Evolutionary conservation across 2,329 filamentous ascomycete genomes (phyloP).

Genomic region (Lecanicillium sp.): DNA sequence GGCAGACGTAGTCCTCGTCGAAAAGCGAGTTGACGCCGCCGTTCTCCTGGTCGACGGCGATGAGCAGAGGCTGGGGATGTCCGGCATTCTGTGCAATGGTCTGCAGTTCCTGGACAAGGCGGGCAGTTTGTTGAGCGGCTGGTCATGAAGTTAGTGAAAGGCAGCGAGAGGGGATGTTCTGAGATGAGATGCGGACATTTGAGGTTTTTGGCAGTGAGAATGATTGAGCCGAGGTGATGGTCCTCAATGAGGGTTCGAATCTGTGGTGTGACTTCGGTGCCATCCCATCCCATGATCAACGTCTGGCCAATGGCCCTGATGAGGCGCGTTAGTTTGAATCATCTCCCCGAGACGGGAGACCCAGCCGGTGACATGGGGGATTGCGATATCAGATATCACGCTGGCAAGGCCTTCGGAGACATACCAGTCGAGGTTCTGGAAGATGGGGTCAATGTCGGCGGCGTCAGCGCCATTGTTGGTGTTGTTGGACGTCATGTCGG

Average conservation of each 20-base stretch:
- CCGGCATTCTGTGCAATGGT: conserved; percentile 86
- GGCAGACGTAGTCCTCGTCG: conserved; percentile 90
- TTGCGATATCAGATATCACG: no score
- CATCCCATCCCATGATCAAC: conserved; percentile 82
- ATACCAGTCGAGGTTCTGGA: conserved; percentile 73
- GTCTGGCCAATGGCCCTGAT: conserved; percentile 66
- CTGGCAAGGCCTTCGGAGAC: no score
- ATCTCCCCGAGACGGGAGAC: no score
- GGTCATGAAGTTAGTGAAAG: conserved; percentile 22
- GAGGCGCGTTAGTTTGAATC: conserved; percentile 1
- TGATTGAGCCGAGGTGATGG: conserved; percentile 82
- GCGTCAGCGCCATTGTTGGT: conserved; percentile 23
- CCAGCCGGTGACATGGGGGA: no score
- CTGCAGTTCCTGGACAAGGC: conserved; percentile 84
- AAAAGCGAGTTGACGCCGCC: conserved; percentile 95
- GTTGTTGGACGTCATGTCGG: conserved; percentile 28
- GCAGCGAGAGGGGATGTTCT: conserved; percentile 7
- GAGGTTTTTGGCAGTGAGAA: conserved; percentile 77
- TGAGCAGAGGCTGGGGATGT: conserved; percentile 81
- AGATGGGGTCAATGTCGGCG: conserved; percentile 51
- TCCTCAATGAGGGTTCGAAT: conserved; percentile 75
- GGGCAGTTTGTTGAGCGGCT: conserved; percentile 89
- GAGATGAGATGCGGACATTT: conserved; percentile 63
- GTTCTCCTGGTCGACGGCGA: conserved; percentile 95
- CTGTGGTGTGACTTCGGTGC: conserved; percentile 75